Conservation (phyloP, 2,329 filamentous ascomycete genomes). For the Akanthomyces dipterigenus region DNA sequence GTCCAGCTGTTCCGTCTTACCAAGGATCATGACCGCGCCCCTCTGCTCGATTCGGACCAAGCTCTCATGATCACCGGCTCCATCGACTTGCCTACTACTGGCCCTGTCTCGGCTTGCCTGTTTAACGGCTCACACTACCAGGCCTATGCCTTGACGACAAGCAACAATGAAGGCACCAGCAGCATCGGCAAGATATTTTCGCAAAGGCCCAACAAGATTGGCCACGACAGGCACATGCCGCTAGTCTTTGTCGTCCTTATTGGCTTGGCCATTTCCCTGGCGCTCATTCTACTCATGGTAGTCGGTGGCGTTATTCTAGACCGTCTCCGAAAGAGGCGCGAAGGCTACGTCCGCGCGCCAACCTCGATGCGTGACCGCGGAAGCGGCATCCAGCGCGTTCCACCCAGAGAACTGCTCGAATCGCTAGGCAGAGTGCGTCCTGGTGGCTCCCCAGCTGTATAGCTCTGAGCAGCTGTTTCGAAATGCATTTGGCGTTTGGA, state of each 20-base stretch:
- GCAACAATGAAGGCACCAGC: conserved; percentile 56
- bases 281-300: conserved; percentile 70
- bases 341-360: conserved; percentile 74
- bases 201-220: conserved; percentile 70
- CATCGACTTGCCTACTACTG: conserved; percentile 67
- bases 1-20: conserved; percentile 75
- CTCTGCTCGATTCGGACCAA: conserved; percentile 60
- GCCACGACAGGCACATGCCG: conserved; percentile 49
- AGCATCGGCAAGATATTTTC: conserved; percentile 79
- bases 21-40: conserved; percentile 56
- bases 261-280: conserved; percentile 70
- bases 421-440: conserved; percentile 42
- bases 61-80: conserved; percentile 79
- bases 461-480: conserved; percentile 22
- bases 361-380: conserved; percentile 57
- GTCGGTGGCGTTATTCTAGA: conserved; percentile 68
- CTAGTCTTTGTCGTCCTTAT: conserved; percentile 76
- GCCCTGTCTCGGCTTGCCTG: conserved; percentile 75
- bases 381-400: conserved; percentile 52
- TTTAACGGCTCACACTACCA: conserved; percentile 76
- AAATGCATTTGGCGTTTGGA: conserved; percentile 31
- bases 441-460: conserved; percentile 48
- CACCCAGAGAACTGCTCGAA: conserved; percentile 53
- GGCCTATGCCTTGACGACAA: conserved; percentile 76
- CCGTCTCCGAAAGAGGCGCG: conserved; percentile 66